Base-by-base conservation (phyloP, 2,329 filamentous ascomycete species). In the Ploettnerulaceae sp. region DNA sequence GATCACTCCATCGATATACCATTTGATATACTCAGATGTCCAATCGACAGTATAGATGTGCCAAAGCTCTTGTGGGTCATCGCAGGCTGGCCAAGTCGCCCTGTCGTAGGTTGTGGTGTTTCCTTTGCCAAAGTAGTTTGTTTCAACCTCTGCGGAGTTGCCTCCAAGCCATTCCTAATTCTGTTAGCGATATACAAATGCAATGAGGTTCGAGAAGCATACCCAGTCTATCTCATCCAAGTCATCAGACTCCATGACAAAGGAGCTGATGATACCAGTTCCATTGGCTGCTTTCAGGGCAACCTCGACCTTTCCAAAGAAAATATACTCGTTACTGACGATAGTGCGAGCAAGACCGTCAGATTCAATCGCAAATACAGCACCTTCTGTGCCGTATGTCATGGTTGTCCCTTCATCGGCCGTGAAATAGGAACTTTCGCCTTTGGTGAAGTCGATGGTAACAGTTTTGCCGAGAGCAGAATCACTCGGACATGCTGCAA, bases 141-240 rank as follows among this genome's bases (percentile, higher is more conserved):
- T 82, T 57, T 85, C 75, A 11, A 78, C 83, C 22, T 73, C 67
- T 9, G 71, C 77, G 44, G 70, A 67, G 60, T 86, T 82, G 47
- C 74, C 74, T 34, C 86, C 86, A 44, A 66, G 45, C 54, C 61
- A 67, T 56, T 66, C 64, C 52, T 54, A 24, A 4, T 8, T 2
- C 8, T 32, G 15, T 35, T 47, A 36, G 22, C n/a, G 14, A 21
- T 9, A 7, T 20, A 22, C 15, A 12, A 3, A 17, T 4, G 7
- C 20, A 2, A 14, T 4, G 33, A 15, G 33, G 43, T 86, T 12
- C 22, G 21, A 5, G 6, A 12, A 3, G 14, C 44, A 20, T 28
- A 47, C 45, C 78, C 86, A 91, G 61, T 95, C 89, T 28, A 95
- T 82, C 67, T 95, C 88, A 64, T 95, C 89, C 11, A 90, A 74